Evolutionary conservation across 768 basidiomycete genomes (phyloP), one percentile per base, ranked within the genome.

Genomic region (Tricholoma hemisulphureum): DNA sequence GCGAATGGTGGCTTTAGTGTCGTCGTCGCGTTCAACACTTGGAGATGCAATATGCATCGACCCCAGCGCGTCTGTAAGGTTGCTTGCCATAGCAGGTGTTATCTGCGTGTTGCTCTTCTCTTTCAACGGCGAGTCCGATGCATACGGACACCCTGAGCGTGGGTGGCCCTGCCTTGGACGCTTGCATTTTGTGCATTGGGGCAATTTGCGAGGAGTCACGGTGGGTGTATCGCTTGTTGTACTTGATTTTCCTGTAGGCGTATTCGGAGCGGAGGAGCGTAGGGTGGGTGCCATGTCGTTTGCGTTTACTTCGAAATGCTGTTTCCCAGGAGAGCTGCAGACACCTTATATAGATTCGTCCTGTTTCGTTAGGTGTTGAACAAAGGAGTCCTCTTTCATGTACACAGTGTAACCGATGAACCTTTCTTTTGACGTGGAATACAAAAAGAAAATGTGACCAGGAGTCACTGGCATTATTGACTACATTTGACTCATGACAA

Each of bases 151-250:
- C 9, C 85, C 84, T 0, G 82, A 81, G 45, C 85, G 83, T 16
- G 86, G 86, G 64, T 87, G 86, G 0, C 85, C 85, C 23, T 73
- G 75, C 53, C 77, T 75, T 0, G 83, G 82, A 21, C 78, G 79
- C 53, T 75, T 73, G 67, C 86, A 87, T 63, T 80, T 81, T 43
- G 71, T 77, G 69, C 85, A 87, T 48, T 72, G 77, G 32, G 80
- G 86, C 2, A 67, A 64, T 52, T 84, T 85, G 41, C 83, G 82
- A 5, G 82, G 73, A 10, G 80, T 73, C 16, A 72, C 70, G 34
- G 67, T 67, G 7, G 63, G 53, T 2, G 45, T 31, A 26, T 54
- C 46, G 48, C 52, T 46, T 10, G 11, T 24, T 4, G 28, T 41
- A 31, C 52, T 29, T 16, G 58, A 18, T 51, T 63, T 60, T 14